Evolutionary conservation across 805 yeast species (phyloP), one percentile per base, ranked within the genome.

Genomic region (Debaryomyces tyrocola): DNA sequence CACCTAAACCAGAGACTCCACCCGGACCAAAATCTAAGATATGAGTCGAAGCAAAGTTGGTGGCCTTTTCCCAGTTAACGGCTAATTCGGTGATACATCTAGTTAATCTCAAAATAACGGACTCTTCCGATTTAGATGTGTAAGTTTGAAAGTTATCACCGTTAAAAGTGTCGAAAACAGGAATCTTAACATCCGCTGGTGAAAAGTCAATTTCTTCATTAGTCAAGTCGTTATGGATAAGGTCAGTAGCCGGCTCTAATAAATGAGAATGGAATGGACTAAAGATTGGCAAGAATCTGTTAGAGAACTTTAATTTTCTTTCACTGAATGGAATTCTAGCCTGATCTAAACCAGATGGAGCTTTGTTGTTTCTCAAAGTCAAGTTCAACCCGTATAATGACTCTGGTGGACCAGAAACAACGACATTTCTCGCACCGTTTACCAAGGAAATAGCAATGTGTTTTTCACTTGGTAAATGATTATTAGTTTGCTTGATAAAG

Each of bases 21-120:
- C 99, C 99, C 51, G 99, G 99, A 66, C 99, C 99, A 59, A 94
- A 94, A 73, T 94, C 99, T 52, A 94, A 69, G 59, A 94, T 81
- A 66, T 94, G 99, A 40, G 97, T 87, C 21, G 94, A 80, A 40
- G 79, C 66, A 66, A 88, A 89, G 54, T 80, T 65, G 33, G 97
- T 91, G 27, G 98, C 95, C 24, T 57, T 55, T 74, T 94, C 98
- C 99, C 99, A 94, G 71, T 88, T 79, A 54, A 94, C 99, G 37
- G 96, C 90, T 61, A 89, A 79, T 62, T 83, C 84, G 44, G 94
- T 89, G 67, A 94, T 91, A 60, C 91, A 85, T 66, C 83, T 82
- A 50, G 87, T 84, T 48, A 89, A 76, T 69, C 97, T 84, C 24
- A 77, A 74, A 42, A 82, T 76, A 47, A 90, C 65, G 12, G 87